Evolutionary conservation across 805 yeast species (phyloP), one percentile per base, ranked within the genome.

Genomic region (Cyberlindnera suaveolens): DNA sequence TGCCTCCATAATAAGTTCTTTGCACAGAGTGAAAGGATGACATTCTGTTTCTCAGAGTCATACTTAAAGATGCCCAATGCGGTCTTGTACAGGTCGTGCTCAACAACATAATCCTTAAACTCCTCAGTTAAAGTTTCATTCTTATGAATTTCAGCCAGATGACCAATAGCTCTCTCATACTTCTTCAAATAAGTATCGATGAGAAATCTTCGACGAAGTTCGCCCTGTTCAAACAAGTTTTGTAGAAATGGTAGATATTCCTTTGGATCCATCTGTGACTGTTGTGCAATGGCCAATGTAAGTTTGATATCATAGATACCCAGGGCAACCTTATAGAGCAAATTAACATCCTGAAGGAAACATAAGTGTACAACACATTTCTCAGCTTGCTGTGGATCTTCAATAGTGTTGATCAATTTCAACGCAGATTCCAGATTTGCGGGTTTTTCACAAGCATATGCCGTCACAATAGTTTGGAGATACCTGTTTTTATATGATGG

Each of bases 181-280:
- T 80, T 75, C 55, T 82, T 79, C 60, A 93, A 73, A 58, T 80
- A 71, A 39, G 85, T 83, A 60, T 93, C 98, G 52, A 93, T 85
- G 57, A 79, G 62, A 57, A 86, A 90, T 57, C 76, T 74, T 51
- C 81, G 78, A 47, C 96, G 77, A 43, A 79, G 62, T 6, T 77
- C 81, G 1, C 76, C 66, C 61, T 83, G 85, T 34, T 75, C 77
- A 51, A 86, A 83, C 42, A 93, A 68, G 38, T 80, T 74, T 57
- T 88, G 96, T 51, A 93, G 71, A 63, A 93, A 93, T 40, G 99
- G 96, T 41, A 93, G 67, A 54, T 93, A 93, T 63, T 93, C 99
- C 57, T 90, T 88, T 19, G 99, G 99, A 66, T 93, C 99, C 72
- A 84, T 90, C 63, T 91, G 98, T 0, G 97, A 89, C 57, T 89